These are phyloP conservation scores for Aquilaria agallochum DNA, from an alignment of 441 rosid genomes.

Conservation along the genomic window DNA sequence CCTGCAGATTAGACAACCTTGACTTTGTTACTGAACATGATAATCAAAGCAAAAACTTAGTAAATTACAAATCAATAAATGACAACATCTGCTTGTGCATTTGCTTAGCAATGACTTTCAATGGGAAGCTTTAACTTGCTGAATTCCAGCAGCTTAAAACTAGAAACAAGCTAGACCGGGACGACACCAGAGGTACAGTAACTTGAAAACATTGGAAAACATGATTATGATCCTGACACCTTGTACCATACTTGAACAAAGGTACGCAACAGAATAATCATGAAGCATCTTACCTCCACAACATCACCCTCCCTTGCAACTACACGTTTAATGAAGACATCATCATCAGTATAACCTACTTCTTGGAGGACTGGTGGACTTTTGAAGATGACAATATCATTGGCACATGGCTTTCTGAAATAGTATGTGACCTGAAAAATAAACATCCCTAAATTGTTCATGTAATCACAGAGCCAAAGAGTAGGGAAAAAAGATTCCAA, in stretches of 20 bases:
- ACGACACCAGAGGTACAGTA: not conserved
- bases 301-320: slow-evolving; percentile 91
- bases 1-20: slow-evolving; percentile 33
- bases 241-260: not conserved
- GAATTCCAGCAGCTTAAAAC: too few species aligned
- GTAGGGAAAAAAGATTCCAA: not conserved
- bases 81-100: not conserved
- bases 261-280: not conserved
- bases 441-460: not conserved
- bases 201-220: not conserved
- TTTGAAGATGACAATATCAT: slow-evolving; percentile 89
- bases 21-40: not conserved
- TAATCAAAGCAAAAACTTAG: not conserved
- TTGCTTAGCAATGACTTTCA: too few species aligned
- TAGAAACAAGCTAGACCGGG: not conserved
- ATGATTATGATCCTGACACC: not conserved
- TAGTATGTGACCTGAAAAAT: slow-evolving; percentile 67
- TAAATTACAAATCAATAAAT: not conserved
- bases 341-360: slow-evolving; percentile 86
- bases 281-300: slow-evolving; percentile 62
- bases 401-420: slow-evolving; percentile 94
- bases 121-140: too few species aligned
- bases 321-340: slow-evolving; percentile 86
- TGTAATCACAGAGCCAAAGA: too few species aligned
- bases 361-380: slow-evolving; percentile 94